phyloP scores from a whole-genome alignment of 305 asterid species.

The Solanum aculeatissimum region DNA sequence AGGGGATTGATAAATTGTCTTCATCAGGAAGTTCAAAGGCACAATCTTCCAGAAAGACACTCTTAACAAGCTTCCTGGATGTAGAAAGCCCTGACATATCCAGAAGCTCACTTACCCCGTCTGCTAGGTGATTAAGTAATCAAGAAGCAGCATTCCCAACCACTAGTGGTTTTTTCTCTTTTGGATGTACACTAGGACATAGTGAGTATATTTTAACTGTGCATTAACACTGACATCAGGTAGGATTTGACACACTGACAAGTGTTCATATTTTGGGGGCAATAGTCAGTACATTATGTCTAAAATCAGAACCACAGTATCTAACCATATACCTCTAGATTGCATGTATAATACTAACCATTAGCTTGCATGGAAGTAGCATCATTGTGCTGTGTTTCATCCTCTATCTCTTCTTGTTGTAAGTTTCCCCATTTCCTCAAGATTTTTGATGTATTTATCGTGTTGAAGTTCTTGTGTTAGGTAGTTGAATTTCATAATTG shows the following conservation, averaged over 20 bases:
- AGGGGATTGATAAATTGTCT: constrained; percentile 52
- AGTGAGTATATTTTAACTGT: neutral
- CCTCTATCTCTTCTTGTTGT: neutral
- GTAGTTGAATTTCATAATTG: neutral
- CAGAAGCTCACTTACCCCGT: constrained; percentile 60
- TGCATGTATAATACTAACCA: neutral
- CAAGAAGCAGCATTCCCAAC: neutral
- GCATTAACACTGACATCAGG: neutral
- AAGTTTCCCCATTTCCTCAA: no score
- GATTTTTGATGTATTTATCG: neutral
- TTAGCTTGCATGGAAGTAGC: neutral
- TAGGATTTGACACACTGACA: neutral
- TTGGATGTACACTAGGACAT: neutral
- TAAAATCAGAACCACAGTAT: neutral
- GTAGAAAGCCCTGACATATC: constrained; percentile 80
- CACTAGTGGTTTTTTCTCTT: neutral
- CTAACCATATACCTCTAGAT: neutral
- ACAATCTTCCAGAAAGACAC: constrained; percentile 75
- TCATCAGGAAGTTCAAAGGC: constrained; percentile 52
- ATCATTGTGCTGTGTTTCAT: neutral
- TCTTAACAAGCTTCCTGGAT: constrained; percentile 86
- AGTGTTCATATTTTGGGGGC: neutral
- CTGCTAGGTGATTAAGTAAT: constrained; percentile 43
- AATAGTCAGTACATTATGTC: neutral
- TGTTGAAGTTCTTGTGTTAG: neutral